Evolutionary conservation across 306 rosid species (phyloP).

Genomic region (Sesbania bispinosa): DNA sequence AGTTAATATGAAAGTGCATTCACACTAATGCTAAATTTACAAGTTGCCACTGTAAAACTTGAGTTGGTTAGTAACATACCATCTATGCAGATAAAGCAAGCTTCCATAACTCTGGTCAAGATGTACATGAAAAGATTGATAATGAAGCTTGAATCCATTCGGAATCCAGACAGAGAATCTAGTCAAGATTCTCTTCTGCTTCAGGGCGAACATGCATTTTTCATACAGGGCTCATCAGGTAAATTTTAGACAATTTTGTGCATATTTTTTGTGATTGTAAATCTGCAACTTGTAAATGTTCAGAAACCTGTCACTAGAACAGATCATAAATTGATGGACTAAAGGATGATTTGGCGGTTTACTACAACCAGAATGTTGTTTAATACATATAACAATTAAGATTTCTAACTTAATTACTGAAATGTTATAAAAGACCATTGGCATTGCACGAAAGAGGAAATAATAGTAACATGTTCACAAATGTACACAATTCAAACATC

Average conservation of each 20-base stretch:
- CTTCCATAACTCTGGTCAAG: constrained; percentile 78
- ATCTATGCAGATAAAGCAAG: constrained; percentile 68
- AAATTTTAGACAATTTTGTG: constrained; percentile 4
- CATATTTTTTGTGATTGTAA: neutral
- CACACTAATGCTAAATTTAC: neutral
- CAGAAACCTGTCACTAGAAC: neutral
- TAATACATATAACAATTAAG: neutral
- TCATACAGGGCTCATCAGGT: constrained; percentile 94
- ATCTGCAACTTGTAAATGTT: neutral
- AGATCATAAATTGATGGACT: neutral
- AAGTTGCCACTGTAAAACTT: constrained; percentile 11
- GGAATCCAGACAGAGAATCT: constrained; percentile 67
- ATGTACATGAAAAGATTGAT: constrained; percentile 85
- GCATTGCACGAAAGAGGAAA: neutral
- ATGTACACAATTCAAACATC: neutral
- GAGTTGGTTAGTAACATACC: constrained; percentile 1
- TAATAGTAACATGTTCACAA: neutral
- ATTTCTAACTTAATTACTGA: neutral
- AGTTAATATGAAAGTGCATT: neutral
- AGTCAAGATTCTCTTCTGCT: constrained; percentile 90
- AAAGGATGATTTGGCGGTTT: neutral
- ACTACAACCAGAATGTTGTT: neutral
- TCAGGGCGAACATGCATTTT: constrained; percentile 78
- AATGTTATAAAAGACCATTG: neutral
- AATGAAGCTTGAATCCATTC: constrained; percentile 62